Evolutionary conservation across 352 stramenopile genomes (phyloP), one percentile per base, ranked within the genome.

Genomic region (Phytopythium delawarense): DNA sequence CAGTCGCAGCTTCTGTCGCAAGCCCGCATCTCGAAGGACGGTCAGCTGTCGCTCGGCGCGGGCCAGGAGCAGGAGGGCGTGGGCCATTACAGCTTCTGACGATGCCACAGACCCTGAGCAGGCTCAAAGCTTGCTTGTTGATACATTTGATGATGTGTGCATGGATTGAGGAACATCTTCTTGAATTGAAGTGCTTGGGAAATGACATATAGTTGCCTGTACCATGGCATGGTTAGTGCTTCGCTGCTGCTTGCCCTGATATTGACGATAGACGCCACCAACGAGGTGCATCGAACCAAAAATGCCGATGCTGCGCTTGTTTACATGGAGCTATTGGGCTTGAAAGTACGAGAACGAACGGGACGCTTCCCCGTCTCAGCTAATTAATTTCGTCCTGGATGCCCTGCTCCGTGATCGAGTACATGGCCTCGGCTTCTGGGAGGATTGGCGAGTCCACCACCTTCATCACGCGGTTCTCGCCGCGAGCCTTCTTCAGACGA

Each of bases 401-500:
- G 57, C 96, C 96, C 70, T 96, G 85, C 50, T 96, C 84, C 46
- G 92, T 96, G 67, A 99, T 98, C 16, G 97, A 97, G 77, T 99
- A 99, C 39, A 98, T 96, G 18, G 93, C 96, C 74, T 99, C 98
- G 7, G 96, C 94, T 77, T 99, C 98, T 1, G 97, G 94, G 21
- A 99, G 74, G 30, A 98, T 99, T 16, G 98, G 98, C 5, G 91
- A 98, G 71, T 98, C 96, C 32, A 98, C 89, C 20, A 98, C 84
- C 70, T 98, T 99, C 87, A 98, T 99, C 61, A 99, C 96, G 23
- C 98, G 95, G 64, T 99, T 99, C 67, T 99, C 97, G 15, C 97
- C 98, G 48, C 97, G 91, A 15, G 92, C 97, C 70, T 99, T 99
- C 52, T 93, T 90, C 48, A 99, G 78, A 15, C 96, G 92, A 61